Base-by-base conservation (phyloP, 305 asterid species). In the Solanum aculeatissimum region DNA sequence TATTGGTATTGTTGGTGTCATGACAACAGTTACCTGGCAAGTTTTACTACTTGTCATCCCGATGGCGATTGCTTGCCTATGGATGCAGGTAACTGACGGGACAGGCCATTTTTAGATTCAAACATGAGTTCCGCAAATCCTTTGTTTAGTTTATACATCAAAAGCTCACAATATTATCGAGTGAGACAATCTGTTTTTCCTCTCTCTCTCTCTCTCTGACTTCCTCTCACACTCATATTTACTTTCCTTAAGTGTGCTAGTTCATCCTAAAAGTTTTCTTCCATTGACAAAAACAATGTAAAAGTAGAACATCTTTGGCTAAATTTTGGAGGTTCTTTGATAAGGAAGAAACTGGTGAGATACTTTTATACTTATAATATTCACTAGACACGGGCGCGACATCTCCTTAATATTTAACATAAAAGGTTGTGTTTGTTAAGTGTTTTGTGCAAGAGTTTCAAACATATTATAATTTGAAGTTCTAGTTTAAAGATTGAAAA, bases 11-110 rank as follows among this genome's bases (percentile, higher is more conserved):
- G 98, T 95, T 80, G 98, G 95, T 80, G 99, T 97, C 79, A 97
- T 97, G 99, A 95, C 98, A 32, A 93, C 89, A 87, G 98, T 97
- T 79, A 94, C 99, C 84, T 97, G 99, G 99, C 99, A 97, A 89
- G 85, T 97, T 88, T 89, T 95, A 94, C 97, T 97, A 69, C 98
- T 97, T 18, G 93, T 97, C 81, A 84, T 97, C 88, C 99, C 99
- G 54, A 97, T 97, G 99, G 98, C 99, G 38, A 89, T 94, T 89
- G 95, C 97, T 85, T 97, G 99, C 93, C 88, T 95, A 89, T 97
- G 99, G 99, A 97, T 96, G 99, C 99, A 96, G 97, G 99, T 94
- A 88, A 87, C 88, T 81, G 51, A 49, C 38, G 72, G 57, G 85
- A 85, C 84, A 55, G 29, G 13, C 47, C 79, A 16, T 84, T 87